phyloP scores from a whole-genome alignment of 805 yeast genomes.

The Kodamaea kakaduensis region DNA sequence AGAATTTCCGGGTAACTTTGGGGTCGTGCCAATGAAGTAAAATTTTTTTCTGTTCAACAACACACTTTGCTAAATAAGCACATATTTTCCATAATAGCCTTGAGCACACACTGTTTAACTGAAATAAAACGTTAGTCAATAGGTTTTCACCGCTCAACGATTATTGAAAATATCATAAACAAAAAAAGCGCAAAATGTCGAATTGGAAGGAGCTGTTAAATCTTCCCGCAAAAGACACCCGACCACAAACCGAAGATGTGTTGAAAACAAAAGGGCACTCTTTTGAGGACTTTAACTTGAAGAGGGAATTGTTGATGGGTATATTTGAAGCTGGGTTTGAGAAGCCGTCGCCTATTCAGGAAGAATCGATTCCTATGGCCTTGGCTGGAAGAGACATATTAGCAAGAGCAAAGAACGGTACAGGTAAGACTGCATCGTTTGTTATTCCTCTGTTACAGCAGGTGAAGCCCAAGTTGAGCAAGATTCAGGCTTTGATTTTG shows the following conservation, averaged over 20 bases:
- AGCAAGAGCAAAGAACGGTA: slow-evolving; percentile 98
- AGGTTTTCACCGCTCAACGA: not conserved
- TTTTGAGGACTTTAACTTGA: slow-evolving; percentile 88
- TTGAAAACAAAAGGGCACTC: slow-evolving; percentile 83
- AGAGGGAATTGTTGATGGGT: slow-evolving; percentile 94
- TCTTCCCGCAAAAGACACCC: slow-evolving; percentile 79
- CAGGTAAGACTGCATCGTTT: slow-evolving; percentile 98
- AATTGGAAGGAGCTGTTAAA: slow-evolving; percentile 71
- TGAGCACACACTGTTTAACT: too few species aligned
- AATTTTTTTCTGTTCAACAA: slow-evolving; percentile 2
- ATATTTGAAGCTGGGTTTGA: slow-evolving; percentile 98
- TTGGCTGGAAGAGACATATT: slow-evolving; percentile 91
- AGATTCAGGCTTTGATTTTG: slow-evolving; percentile 87
- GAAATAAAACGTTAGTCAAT: slow-evolving; percentile 1
- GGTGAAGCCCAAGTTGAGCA: slow-evolving; percentile 75
- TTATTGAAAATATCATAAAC: slow-evolving; percentile 1
- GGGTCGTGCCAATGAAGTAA: slow-evolving; percentile 1
- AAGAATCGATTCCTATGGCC: slow-evolving; percentile 94
- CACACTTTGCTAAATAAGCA: not conserved
- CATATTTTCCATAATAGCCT: slow-evolving; percentile 1
- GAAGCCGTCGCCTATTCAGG: slow-evolving; percentile 96
- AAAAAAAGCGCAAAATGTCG: slow-evolving; percentile 3
- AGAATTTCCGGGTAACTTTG: slow-evolving; percentile 2
- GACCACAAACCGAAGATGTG: slow-evolving; percentile 97
- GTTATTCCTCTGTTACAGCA: slow-evolving; percentile 90